Percentiles rank a stretch among this genome's conserved stretches.
Conservation (phyloP, 805 yeast species). For the Wickerhamomyces bovis region DNA sequence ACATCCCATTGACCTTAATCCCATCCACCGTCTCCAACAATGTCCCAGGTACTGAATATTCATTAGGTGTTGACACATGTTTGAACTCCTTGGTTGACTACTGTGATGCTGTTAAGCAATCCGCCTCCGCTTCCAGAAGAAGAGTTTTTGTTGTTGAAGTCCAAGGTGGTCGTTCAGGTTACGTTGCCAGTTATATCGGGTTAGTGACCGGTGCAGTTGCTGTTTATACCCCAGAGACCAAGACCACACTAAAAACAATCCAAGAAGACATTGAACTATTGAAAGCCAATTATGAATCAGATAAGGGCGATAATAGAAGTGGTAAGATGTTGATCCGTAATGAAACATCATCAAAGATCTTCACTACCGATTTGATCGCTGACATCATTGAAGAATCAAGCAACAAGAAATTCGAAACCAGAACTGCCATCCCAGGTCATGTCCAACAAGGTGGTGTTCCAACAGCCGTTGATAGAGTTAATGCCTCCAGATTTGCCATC, state of each 20-base stretch:
- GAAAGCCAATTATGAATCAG: slow-evolving; percentile 61
- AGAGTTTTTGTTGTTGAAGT: slow-evolving; percentile 95
- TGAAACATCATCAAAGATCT: slow-evolving; percentile 76
- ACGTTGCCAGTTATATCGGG: slow-evolving; percentile 80
- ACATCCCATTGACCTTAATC: slow-evolving; percentile 88
- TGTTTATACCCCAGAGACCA: slow-evolving; percentile 85
- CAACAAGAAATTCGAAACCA: slow-evolving; percentile 72
- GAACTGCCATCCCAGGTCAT: slow-evolving; percentile 96
- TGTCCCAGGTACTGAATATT: slow-evolving; percentile 98
- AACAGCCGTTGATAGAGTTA: slow-evolving; percentile 87
- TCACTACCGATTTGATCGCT: slow-evolving; percentile 76
- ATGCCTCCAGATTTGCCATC: slow-evolving; percentile 85
- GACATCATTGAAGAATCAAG: slow-evolving; percentile 79
- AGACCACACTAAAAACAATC: slow-evolving; percentile 59
- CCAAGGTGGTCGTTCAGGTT: slow-evolving; percentile 97
- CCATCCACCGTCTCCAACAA: slow-evolving; percentile 97
- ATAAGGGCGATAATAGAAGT: slow-evolving; percentile 71
- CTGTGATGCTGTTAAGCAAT: slow-evolving; percentile 92
- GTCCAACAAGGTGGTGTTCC: slow-evolving; percentile 98
- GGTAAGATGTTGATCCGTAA: slow-evolving; percentile 85
- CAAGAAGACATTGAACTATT: slow-evolving; percentile 71
- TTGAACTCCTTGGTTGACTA: slow-evolving; percentile 83
- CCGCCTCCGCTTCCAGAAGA: slow-evolving; percentile 90
- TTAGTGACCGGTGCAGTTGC: slow-evolving; percentile 89
- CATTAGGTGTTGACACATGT: slow-evolving; percentile 94